These are phyloP conservation scores for Gnomoniopsis sp. DNA, from an alignment of 2,329 filamentous ascomycete genomes.

Conservation along the genomic window DNA sequence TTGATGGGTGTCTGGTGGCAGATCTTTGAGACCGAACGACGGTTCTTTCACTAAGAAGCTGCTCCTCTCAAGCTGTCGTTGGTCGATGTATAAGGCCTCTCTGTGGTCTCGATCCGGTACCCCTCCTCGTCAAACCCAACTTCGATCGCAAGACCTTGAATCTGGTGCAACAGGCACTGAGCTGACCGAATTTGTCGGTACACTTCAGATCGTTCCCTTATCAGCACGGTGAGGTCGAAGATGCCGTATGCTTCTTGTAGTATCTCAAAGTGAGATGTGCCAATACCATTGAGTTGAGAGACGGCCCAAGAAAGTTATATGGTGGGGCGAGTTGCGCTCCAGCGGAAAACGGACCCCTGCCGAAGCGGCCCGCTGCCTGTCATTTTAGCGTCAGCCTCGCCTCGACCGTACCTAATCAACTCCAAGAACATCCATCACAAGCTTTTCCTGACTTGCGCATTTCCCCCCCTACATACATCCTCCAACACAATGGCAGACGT, in stretches of 20 bases:
- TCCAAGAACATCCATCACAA: neutral
- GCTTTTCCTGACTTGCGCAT: neutral
- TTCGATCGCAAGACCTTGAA: neutral
- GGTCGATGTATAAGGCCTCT: neutral
- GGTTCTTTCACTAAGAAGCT: neutral
- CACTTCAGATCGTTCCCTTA: no score
- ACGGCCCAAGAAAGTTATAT: neutral
- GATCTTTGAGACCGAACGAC: neutral
- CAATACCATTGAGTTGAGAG: neutral
- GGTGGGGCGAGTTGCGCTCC: conserved; percentile 2
- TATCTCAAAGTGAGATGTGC: neutral
- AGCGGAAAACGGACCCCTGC: neutral
- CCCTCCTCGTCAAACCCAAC: neutral
- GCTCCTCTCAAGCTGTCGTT: neutral
- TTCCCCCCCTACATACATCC: neutral
- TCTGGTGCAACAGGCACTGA: no score
- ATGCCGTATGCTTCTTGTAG: neutral
- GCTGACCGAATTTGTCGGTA: no score
- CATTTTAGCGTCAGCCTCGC: conserved; percentile 9
- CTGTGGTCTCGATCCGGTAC: neutral
- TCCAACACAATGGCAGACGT: conserved; percentile 23
- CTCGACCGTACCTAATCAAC: neutral
- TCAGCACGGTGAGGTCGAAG: no score
- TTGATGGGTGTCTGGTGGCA: neutral
- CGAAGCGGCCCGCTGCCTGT: neutral